These are phyloP conservation scores for Dictyostelium purpureum DNA, from an alignment of 78 protist species.

Conservation along the genomic window DNA sequence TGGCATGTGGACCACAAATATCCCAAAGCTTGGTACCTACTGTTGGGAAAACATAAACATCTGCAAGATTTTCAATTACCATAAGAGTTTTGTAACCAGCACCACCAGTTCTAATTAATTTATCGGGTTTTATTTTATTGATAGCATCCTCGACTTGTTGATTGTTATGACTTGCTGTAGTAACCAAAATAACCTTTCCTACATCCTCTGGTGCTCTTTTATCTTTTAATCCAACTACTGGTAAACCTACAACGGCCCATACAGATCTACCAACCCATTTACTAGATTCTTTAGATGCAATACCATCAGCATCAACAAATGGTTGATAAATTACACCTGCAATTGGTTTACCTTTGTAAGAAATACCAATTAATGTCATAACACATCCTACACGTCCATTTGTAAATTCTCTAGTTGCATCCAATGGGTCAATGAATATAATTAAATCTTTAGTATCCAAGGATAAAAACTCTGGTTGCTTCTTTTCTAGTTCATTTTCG, in stretches of 20 bases:
- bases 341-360: conserved; percentile 34
- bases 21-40: conserved; percentile 83
- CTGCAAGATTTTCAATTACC: conserved; percentile 73
- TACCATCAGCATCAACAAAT: conserved; percentile 44
- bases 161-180: conserved; percentile 45
- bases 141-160: conserved; percentile 25
- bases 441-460: conserved; percentile 26
- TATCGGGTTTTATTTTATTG: conserved; percentile 34
- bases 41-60: conserved; percentile 79
- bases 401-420: conserved; percentile 81
- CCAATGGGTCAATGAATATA: conserved; percentile 78
- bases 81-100: conserved; percentile 77
- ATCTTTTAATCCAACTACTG: conserved; percentile 23
- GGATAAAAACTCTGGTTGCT: background rate
- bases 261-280: conserved; percentile 48
- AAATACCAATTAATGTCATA: conserved; percentile 77
- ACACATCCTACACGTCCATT: conserved; percentile 63
- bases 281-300: background rate
- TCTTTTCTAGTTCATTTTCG: background rate
- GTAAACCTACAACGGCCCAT: conserved; percentile 43
- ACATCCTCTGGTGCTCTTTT: conserved; percentile 50
- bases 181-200: conserved; percentile 30
- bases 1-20: conserved; percentile 79
- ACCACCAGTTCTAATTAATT: conserved; percentile 72
- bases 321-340: conserved; percentile 84